Evolutionary conservation across 2,329 filamentous ascomycete genomes (phyloP).

Genomic region (Albifimbria verrucaria): DNA sequence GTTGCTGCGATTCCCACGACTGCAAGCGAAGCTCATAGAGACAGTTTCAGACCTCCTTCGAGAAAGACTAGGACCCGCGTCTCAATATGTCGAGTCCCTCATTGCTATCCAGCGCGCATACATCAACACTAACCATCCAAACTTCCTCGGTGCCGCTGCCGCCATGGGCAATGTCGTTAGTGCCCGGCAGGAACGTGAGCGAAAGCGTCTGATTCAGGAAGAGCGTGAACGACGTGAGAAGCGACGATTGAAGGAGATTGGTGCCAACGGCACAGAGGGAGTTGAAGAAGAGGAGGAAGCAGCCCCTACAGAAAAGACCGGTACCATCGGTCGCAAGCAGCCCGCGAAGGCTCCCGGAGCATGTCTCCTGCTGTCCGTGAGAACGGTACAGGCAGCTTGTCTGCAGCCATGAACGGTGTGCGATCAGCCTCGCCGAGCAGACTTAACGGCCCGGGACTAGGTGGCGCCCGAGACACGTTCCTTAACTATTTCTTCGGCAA

Average conservation of each 20-base stretch:
- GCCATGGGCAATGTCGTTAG: slow-evolving; percentile 97
- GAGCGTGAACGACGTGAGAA: slow-evolving; percentile 84
- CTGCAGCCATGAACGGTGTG: slow-evolving; percentile 63
- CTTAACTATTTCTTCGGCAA: slow-evolving; percentile 99
- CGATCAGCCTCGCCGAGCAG: slow-evolving; percentile 41
- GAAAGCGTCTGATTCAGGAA: slow-evolving; percentile 73
- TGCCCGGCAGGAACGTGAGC: slow-evolving; percentile 91
- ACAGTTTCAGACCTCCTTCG: slow-evolving; percentile 94
- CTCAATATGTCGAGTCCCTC: slow-evolving; percentile 88
- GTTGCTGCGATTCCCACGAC: slow-evolving; percentile 82
- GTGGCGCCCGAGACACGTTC: slow-evolving; percentile 81
- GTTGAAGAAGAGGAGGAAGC: slow-evolving; percentile 56
- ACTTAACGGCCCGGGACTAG: slow-evolving; percentile 56
- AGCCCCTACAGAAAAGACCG: slow-evolving; percentile 42
- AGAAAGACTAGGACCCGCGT: slow-evolving; percentile 85
- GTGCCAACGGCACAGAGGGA: slow-evolving; percentile 68
- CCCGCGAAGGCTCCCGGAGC: slow-evolving; percentile 58
- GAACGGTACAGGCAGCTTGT: slow-evolving; percentile 58
- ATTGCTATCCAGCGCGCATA: slow-evolving; percentile 97
- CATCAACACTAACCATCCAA: slow-evolving; percentile 99
- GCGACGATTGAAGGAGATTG: slow-evolving; percentile 78
- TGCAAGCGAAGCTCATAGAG: slow-evolving; percentile 96
- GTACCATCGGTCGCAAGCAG: slow-evolving; percentile 42
- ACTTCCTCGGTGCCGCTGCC: slow-evolving; percentile 93
- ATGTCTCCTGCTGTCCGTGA: slow-evolving; percentile 78